Evolutionary conservation across 176 grass and related monocot genomes (phyloP), one percentile per base, ranked within the genome.

Genomic region (Aegilops longissima): DNA sequence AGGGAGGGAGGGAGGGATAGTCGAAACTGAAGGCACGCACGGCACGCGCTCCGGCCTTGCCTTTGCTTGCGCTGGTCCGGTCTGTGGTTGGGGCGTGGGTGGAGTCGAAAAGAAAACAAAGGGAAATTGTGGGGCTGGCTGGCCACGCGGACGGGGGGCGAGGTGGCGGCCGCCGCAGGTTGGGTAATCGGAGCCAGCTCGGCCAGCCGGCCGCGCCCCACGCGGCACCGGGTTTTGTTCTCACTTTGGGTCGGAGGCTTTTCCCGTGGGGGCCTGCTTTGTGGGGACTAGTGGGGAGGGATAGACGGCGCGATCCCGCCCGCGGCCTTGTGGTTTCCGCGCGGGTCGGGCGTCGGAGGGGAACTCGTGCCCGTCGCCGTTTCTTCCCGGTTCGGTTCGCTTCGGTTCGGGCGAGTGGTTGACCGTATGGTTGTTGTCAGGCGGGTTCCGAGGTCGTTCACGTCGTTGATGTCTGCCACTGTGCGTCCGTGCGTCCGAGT

Each of bases 11-110:
- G 21, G 11, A 27, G 39, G 44, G 44, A 47, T 3, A 44, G 71
- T 2, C 23, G 42, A 56, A 17, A 11, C 33, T 25, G 45, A 54
- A 45, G 42, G 79, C 79, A 47, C 47, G 51, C 51, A 1, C 51
- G 42, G 79, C 79, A 47, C 47, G 51, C 51, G 5, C 51, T 52
- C 13, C 49, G 49, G 49, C 49, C 14, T 17, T 5, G 35, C 70
- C 4, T 36, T 34, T 16, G 6, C 52, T 56, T 5, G 47, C 6
- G 3, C 47, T 49, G 54, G 54, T 74, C 18, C 3, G 68, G 52
- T 47, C 61, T 79, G 3, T 51, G 13, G 82, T 80, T 74, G 82
- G 68, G 87, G 44, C n/a, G 66, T 45, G 81, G 39, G 74, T 75
- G 72, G 72, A 18, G 16, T 75, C 72, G 23, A 75, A 51, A 75